A percentile compares a stretch with the other conserved stretches of the same genome.
Conservation (phyloP, 2,329 filamentous ascomycete genomes). For the Sarocladiaceae sp. region DNA sequence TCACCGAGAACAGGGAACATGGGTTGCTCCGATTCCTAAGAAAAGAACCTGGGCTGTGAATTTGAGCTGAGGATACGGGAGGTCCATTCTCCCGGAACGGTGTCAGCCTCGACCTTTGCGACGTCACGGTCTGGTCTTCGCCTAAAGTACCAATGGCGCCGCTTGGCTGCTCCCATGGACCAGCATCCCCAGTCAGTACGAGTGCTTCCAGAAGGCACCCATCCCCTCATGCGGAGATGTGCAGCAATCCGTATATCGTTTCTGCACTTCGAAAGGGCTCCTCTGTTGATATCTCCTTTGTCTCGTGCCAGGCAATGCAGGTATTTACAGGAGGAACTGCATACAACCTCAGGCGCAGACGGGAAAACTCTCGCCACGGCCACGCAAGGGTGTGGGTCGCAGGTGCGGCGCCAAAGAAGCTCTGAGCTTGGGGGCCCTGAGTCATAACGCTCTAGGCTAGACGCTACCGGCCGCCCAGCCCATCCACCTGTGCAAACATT, state of each 20-base stretch:
- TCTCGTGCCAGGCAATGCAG: background rate
- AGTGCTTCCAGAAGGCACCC: conserved; percentile 1
- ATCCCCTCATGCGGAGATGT: too few species aligned
- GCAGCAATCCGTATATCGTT: background rate
- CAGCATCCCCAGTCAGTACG: background rate
- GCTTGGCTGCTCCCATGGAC: background rate
- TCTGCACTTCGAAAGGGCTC: background rate
- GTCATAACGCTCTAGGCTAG: conserved; percentile 5
- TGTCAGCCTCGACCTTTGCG: background rate
- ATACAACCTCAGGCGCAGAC: too few species aligned
- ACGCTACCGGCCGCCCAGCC: conserved; percentile 1
- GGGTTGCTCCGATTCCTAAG: too few species aligned
- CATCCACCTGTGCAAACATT: conserved; percentile 1
- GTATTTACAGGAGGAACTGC: background rate
- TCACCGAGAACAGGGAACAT: too few species aligned
- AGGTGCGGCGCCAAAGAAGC: too few species aligned
- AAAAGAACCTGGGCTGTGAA: too few species aligned
- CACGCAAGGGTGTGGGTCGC: too few species aligned
- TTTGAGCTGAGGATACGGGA: too few species aligned
- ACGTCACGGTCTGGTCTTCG: conserved; percentile 5
- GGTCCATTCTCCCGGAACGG: too few species aligned
- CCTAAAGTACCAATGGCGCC: background rate
- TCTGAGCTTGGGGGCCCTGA: conserved; percentile 8
- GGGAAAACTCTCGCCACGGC: background rate
- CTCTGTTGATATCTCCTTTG: background rate